Conservation (phyloP, 1,284 basidiomycete species). For the Vanrija sp. region DNA sequence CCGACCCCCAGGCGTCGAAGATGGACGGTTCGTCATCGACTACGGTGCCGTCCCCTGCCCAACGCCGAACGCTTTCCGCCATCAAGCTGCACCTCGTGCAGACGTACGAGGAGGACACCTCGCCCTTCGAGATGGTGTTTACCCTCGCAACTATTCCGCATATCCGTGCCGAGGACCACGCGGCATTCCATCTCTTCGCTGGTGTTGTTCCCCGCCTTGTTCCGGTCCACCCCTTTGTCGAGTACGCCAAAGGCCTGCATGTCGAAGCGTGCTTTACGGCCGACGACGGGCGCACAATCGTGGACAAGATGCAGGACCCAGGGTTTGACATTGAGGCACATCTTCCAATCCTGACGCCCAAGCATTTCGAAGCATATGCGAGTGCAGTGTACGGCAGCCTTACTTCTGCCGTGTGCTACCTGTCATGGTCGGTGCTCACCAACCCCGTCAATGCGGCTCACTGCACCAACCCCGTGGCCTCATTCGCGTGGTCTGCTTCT, state of each 20-base stretch:
- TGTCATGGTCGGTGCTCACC: conserved; percentile 45
- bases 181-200: conserved; percentile 47
- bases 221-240: conserved; percentile 48
- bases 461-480: conserved; percentile 16
- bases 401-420: conserved; percentile 49
- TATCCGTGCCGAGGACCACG: conserved; percentile 16
- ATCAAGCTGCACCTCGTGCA: conserved; percentile 28
- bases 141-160: conserved; percentile 24
- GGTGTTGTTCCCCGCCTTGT: conserved; percentile 38
- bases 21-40: too few species aligned
- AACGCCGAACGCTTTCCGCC: conserved; percentile 10
- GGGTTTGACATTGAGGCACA: conserved; percentile 14
- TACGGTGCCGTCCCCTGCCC: neutral
- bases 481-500: conserved; percentile 11
- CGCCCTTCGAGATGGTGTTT: conserved; percentile 8
- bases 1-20: neutral
- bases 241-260: conserved; percentile 48
- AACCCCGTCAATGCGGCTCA: neutral
- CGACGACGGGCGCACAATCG: neutral
- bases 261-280: conserved; percentile 43
- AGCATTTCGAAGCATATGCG: conserved; percentile 49
- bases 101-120: conserved; percentile 13
- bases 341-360: conserved; percentile 44
- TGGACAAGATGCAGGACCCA: neutral
- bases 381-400: conserved; percentile 51